phyloP scores from a whole-genome alignment of 169 alveolate species.

The Perkinsus olseni region DNA sequence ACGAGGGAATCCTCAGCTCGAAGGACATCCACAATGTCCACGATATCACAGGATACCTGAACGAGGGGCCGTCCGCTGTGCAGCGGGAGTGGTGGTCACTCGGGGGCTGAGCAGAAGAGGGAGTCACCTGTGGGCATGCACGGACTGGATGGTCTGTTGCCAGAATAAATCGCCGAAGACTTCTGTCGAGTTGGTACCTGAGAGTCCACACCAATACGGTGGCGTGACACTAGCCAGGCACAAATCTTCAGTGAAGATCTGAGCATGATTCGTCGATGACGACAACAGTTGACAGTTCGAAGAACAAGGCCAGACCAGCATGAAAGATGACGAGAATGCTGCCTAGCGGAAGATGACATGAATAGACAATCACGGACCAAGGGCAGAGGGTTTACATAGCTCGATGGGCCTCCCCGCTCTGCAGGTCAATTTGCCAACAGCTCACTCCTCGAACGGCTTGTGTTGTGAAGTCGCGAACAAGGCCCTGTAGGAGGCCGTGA shows the following conservation, averaged over 20 bases:
- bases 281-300: too few species aligned
- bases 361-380: background rate
- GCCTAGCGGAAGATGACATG: too few species aligned
- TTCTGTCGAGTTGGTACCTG: background rate
- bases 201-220: background rate
- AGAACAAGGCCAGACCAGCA: too few species aligned
- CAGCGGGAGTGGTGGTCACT: too few species aligned
- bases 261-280: too few species aligned
- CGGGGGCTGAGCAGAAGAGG: too few species aligned
- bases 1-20: background rate
- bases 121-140: background rate
- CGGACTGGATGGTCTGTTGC: background rate
- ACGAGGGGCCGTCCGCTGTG: too few species aligned
- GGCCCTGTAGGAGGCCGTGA: background rate
- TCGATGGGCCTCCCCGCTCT: background rate
- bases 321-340: too few species aligned
- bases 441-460: background rate
- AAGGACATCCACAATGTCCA: background rate
- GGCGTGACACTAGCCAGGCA: background rate
- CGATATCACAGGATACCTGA: background rate
- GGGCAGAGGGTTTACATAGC: background rate
- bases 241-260: too few species aligned
- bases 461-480: background rate
- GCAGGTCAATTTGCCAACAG: background rate
- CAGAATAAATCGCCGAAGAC: background rate